Evolutionary conservation across 495 filamentous ascomycete genomes (phyloP), one percentile per base, ranked within the genome.

Genomic region (Stereocaulon alpinum): DNA sequence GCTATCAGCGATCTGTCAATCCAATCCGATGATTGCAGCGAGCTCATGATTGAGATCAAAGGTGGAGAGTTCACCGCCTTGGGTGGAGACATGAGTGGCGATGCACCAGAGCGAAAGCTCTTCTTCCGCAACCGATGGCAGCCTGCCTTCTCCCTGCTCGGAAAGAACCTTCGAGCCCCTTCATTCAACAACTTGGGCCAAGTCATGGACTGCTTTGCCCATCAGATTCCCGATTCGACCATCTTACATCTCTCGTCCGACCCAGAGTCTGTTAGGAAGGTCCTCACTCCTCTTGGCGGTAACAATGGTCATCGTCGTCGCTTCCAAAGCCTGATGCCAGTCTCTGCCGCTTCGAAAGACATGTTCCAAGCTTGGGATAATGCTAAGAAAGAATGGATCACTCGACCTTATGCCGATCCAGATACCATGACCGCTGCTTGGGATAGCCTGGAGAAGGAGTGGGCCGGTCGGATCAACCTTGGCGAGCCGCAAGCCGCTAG

Each of bases 91-190:
- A 49, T 55, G 22, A 54, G 61, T 9, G 65, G 48, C 14, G 52
- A 55, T 18, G 30, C 49, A 5, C 37, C 34, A 14, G 58, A 57
- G 34, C 54, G 65, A 4, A 41, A 40, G 6, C 63, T 67, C 22
- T 67, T 67, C 60, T 67, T 63, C 60, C 59, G 60, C 40, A 60
- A 55, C 9, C 59, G 56, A 55, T 67, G 65, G 65, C 63, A 66
- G 47, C 65, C 65, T 24, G 54, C 60, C 4, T 67, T 67, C 56
- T 53, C 61, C 0, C 47, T 40, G 14, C 58, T 64, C 10, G 56
- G 61, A 29, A 30, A n/a, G 9, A 61, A 44, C 17, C 34, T 43
- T 47, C 52, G 43, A n/a, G 22, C 34, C 10, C 59, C 55, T 17
- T 32, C 43, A 6, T 24, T 67, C 17, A 48, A 48, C 0, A 52